Base-by-base conservation (phyloP, 768 basidiomycete species). In the Hebeloma cylindrosporum region DNA sequence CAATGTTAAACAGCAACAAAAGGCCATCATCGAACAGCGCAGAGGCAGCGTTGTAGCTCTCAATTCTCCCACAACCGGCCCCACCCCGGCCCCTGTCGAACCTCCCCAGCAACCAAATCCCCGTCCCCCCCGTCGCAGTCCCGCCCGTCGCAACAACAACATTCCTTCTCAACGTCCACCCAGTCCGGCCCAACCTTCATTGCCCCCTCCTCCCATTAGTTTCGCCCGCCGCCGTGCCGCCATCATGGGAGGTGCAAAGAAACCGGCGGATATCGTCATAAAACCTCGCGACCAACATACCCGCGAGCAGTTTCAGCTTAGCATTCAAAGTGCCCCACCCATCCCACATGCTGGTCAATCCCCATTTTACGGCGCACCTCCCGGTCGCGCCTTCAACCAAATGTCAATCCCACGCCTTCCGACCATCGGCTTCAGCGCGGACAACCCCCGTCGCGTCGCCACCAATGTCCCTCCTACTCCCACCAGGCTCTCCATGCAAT, bases 251-350 rank as follows among this genome's bases (percentile, higher is more conserved):
- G 73, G 71, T 34, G 80, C 77, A 60, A 85, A 73, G 65, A 89
- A 88, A 62, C 87, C 87, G 0, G 85, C 87, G 2, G 87, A 89
- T 56, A 85, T 88, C 49, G 57, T 88, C 49, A 88, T 90, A 70
- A 84, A 79, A 52, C 85, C 86, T 7, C 71, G 83, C 40, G 83
- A 82, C 48, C 59, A 70, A 4, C 73, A 77, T 22, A 68, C 69
- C 10, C 61, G 67, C 18, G 80, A 82, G 47, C 78, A 78, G 44
- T 66, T 83, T 29, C 77, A 76, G 43, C 84, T 85, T 17, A 73
- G 75, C 36, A 84, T 90, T 25, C 87, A 88, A 61, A 88, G 85
- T 52, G 87, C 87, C 0, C 87, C 87, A 1, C 83, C 86, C 0
- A 68, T 84, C 33, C 77, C 79, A 1, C 76, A 77, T 38, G 73